Evolutionary conservation across 352 stramenopile species (phyloP).

Genomic region (Phytophthora citrophthora): DNA sequence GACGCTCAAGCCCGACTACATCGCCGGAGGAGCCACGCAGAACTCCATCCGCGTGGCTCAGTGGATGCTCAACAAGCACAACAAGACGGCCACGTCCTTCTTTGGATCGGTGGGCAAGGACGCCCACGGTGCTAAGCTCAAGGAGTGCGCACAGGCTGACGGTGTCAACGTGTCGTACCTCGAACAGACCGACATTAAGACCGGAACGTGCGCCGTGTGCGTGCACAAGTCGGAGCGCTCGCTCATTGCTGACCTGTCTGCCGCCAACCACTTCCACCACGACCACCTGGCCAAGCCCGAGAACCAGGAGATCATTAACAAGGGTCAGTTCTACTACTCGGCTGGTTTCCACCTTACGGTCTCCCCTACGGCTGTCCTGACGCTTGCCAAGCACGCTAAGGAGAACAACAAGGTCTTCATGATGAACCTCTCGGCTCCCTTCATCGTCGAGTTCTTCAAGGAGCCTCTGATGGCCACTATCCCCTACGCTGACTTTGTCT

Average conservation of each 20-base stretch:
- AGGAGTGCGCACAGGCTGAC: conserved; percentile 93
- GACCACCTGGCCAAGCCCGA: conserved; percentile 85
- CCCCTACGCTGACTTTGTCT: conserved; percentile 98
- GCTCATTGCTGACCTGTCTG: conserved; percentile 97
- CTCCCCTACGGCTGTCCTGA: conserved; percentile 93
- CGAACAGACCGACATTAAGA: conserved; percentile 93
- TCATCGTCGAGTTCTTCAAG: conserved; percentile 98
- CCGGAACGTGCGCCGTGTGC: conserved; percentile 98
- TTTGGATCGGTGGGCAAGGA: conserved; percentile 98
- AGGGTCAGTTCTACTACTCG: conserved; percentile 97
- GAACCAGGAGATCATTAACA: conserved; percentile 94
- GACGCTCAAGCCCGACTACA: conserved; percentile 94
- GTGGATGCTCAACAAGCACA: conserved; percentile 97
- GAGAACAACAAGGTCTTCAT: conserved; percentile 95
- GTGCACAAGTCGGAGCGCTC: conserved; percentile 96
- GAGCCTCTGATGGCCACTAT: conserved; percentile 95
- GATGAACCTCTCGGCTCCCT: conserved; percentile 98
- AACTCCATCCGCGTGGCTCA: conserved; percentile 99
- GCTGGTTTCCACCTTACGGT: conserved; percentile 99
- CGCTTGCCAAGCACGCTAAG: conserved; percentile 93
- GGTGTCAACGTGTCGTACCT: conserved; percentile 98
- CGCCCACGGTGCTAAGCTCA: conserved; percentile 92
- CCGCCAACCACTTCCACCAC: conserved; percentile 98
- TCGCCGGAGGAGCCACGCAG: conserved; percentile 98
- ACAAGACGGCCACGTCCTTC: conserved; percentile 91